phyloP scores from a whole-genome alignment of 768 basidiomycete genomes.

The Lentinus tigrinus region DNA sequence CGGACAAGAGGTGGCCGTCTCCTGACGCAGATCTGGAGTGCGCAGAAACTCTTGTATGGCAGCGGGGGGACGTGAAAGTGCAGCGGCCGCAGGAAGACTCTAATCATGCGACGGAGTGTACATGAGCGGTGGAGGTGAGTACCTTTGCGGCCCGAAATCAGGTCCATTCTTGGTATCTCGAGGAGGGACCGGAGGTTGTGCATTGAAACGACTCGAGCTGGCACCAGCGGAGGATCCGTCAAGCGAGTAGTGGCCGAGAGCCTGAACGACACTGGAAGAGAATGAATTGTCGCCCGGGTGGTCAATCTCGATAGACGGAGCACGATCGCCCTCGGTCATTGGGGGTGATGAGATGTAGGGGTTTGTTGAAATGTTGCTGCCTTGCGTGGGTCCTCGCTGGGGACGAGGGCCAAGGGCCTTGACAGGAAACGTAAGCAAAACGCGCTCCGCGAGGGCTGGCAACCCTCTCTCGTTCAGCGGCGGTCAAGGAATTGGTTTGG shows the following conservation, averaged over 20 bases:
- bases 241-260: constrained; percentile 26
- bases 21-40: not conserved
- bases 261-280: constrained; percentile 39
- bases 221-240: not conserved
- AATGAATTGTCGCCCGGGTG: constrained; percentile 27
- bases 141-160: constrained; percentile 21
- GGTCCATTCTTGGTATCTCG: constrained; percentile 4
- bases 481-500: constrained; percentile 16
- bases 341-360: constrained; percentile 15
- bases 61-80: constrained; percentile 28
- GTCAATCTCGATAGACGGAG: constrained; percentile 26
- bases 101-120: constrained; percentile 35
- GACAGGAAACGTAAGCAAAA: constrained; percentile 70
- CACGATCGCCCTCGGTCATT: constrained; percentile 27
- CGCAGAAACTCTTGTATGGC: not conserved
- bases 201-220: not conserved
- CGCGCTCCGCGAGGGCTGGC: constrained; percentile 38
- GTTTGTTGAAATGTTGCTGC: constrained; percentile 10
- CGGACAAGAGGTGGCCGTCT: constrained; percentile 6
- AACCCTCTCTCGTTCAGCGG: constrained; percentile 5
- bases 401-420: constrained; percentile 34
- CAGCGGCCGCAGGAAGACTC: constrained; percentile 42
- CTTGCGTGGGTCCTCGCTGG: not conserved
- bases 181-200: not conserved
- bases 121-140: constrained; percentile 33